phyloP scores from a whole-genome alignment of 257 asterid species.

The Jasminum sambac region DNA sequence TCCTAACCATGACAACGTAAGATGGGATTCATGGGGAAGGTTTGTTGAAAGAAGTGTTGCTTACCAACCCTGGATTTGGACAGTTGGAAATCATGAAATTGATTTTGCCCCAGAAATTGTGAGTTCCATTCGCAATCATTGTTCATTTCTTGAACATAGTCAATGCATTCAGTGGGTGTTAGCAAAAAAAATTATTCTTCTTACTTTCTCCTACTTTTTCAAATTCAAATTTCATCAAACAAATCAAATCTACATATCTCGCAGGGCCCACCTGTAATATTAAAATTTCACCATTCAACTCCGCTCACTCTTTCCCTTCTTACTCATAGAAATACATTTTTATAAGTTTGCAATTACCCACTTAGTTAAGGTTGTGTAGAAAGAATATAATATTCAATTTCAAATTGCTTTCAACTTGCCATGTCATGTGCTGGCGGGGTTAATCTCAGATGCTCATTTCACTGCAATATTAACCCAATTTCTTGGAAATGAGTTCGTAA shows the following conservation, averaged over 20 bases:
- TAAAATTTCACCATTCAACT: too few relatives aligned
- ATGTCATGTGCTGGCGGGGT: background rate
- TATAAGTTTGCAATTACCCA: too few relatives aligned
- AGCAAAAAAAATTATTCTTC: too few relatives aligned
- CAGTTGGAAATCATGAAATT: constrained; percentile 80
- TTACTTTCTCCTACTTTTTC: too few relatives aligned
- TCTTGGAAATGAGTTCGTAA: background rate
- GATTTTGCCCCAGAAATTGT: constrained; percentile 84
- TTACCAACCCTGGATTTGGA: constrained; percentile 97
- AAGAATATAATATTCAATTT: background rate
- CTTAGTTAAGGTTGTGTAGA: background rate
- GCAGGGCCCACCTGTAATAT: too few relatives aligned
- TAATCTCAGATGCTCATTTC: background rate
- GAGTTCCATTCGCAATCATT: constrained; percentile 18
- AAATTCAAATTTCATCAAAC: too few relatives aligned
- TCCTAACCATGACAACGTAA: constrained; percentile 67
- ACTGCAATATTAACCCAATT: background rate
- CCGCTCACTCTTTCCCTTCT: too few relatives aligned
- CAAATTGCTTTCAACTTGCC: background rate
- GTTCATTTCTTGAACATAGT: background rate
- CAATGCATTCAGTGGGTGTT: too few relatives aligned
- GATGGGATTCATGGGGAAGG: constrained; percentile 96
- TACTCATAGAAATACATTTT: too few relatives aligned
- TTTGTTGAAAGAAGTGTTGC: constrained; percentile 81
- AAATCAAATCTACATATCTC: too few relatives aligned